These are phyloP conservation scores for Smittium culicis DNA, from an alignment of 371 early-diverging fungal species.

Conservation along the genomic window DNA sequence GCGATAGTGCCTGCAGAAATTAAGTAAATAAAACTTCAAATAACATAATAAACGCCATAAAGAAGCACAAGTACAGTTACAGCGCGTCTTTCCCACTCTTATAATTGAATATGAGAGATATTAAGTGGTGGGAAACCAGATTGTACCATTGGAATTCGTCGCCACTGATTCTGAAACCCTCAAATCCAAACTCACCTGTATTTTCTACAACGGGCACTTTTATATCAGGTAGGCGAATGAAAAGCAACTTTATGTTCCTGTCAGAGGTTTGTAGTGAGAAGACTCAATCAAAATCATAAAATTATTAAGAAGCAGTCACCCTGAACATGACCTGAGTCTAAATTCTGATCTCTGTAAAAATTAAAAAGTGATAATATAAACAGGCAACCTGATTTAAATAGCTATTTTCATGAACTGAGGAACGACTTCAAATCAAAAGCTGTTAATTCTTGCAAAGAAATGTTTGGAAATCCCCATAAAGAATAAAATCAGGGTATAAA, in stretches of 20 bases:
- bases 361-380: not conserved
- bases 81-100: not conserved
- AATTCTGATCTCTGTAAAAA: not conserved
- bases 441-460: slow-evolving; percentile 1
- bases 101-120: slow-evolving; percentile 1
- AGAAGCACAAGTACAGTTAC: not conserved
- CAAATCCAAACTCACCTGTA: not conserved
- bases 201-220: not conserved
- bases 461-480: not conserved
- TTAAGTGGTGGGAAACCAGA: not conserved
- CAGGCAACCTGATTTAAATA: not conserved
- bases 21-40: slow-evolving; percentile 2
- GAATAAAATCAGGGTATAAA: not conserved
- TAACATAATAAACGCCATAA: not conserved
- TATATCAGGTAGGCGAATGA: slow-evolving; percentile 1
- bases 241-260: not conserved
- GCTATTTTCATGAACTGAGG: not conserved
- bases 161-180: not conserved
- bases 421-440: not conserved
- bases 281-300: not conserved
- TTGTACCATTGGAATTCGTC: not conserved
- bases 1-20: no score
- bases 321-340: not conserved
- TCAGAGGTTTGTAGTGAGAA: not conserved
- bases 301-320: not conserved